Evolutionary conservation across 495 filamentous ascomycete species (phyloP), one percentile per base, ranked within the genome.

Genomic region (Penicillium turbatum): DNA sequence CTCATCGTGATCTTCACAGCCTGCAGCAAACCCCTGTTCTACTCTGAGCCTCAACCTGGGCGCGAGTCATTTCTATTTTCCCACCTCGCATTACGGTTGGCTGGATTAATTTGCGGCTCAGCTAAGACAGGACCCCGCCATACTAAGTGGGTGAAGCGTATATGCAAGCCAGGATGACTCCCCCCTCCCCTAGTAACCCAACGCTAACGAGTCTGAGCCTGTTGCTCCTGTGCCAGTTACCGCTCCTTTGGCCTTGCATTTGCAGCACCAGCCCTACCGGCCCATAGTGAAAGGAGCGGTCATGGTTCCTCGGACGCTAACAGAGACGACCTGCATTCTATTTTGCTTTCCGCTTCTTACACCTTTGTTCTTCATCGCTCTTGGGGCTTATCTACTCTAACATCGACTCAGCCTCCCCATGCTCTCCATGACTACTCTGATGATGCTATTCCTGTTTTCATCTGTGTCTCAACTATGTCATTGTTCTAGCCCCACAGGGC

Each of bases 11-110:
- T 51, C 49, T 27, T 47, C 54, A 52, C 32, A 26, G 16, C 49
- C n/a, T 48, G 50, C 37, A 53, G 47, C 35, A 49, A 48, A 42
- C 29, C 36, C 41, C 50, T 39, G 29, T 30, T 34, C 27, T 26
- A 37, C 17, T 27, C 40, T n/a, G 55, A 57, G 55, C 49, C 55
- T 45, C 55, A 57, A 36, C 30, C 47, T 43, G 31, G 26, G 50
- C 48, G 48, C 34, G 48, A 19, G 30, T 48, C 15, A n/a, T 19
- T 26, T 7, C 30, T 6, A 29, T 27, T 36, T 21, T 3, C 32
- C 30, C 43, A 34, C 6, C 16, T 40, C 4, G 11, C 29, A 19
- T 19, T 9, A 34, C 43, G 49, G 30, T 40, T 51, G 49, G 49
- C n/a, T 51, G 13, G 30, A 32, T 41, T 27, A 10, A 15, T 41